Conservation (phyloP, 257 asterid genomes). For the Solanum neorickii region DNA sequence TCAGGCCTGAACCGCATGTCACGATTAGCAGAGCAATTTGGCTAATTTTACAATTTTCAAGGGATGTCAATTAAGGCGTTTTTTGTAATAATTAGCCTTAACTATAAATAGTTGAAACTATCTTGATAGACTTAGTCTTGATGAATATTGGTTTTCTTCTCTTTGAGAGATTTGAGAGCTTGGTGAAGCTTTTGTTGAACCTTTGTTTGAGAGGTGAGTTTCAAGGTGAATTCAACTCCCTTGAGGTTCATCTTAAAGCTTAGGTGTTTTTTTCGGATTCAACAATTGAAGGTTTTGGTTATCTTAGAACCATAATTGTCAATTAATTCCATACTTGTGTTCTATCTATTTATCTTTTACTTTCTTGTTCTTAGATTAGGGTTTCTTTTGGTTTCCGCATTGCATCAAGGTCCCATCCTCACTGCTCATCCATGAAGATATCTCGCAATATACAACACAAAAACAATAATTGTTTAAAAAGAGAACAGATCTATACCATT, state of each 20-base stretch:
- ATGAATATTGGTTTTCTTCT: background rate
- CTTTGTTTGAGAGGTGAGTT: background rate
- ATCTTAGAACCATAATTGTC: background rate
- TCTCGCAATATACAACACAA: background rate
- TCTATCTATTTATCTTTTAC: background rate
- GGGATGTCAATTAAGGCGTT: background rate
- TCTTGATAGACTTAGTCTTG: background rate
- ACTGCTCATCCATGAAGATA: background rate
- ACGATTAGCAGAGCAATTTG: background rate
- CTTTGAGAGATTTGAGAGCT: background rate
- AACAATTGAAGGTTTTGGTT: background rate
- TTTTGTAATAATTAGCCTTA: background rate
- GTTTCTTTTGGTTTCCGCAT: background rate
- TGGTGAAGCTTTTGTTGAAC: background rate
- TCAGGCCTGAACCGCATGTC: background rate
- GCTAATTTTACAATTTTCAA: background rate
- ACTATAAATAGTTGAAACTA: background rate
- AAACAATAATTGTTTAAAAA: background rate
- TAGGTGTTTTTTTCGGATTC: background rate
- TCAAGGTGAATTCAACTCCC: background rate
- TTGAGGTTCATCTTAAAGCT: background rate
- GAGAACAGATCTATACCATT: background rate
- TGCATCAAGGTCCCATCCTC: background rate
- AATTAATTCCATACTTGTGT: background rate
- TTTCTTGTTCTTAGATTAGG: background rate